Evolutionary conservation across 2,329 filamentous ascomycete genomes (phyloP).

Genomic region (Beauveria asiatica): DNA sequence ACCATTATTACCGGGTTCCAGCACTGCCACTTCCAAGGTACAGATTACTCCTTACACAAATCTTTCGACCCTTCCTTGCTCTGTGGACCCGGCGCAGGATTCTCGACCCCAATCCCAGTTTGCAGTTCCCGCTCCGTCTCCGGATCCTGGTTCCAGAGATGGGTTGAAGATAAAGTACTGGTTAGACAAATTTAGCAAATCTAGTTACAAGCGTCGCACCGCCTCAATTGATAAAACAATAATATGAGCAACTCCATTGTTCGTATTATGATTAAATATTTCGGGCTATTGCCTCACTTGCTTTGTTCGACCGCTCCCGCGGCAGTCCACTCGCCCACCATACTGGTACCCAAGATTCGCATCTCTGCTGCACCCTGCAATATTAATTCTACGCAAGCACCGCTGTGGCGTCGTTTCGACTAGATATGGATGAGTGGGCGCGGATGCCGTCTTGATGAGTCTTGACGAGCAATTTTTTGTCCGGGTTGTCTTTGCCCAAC

Average conservation of each 20-base stretch:
- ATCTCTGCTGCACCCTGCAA: slow-evolving; percentile 2
- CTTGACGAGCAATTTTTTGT: background rate
- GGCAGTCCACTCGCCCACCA: background rate
- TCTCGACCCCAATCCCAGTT: background rate
- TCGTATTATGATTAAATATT: background rate
- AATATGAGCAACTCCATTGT: no score
- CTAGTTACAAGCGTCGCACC: background rate
- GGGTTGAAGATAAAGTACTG: background rate
- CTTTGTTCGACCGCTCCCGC: background rate
- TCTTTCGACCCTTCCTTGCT: background rate
- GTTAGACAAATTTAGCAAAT: background rate
- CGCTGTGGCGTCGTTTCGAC: slow-evolving; percentile 4
- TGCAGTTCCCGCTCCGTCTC: background rate
- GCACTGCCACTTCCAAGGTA: background rate
- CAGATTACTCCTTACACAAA: background rate
- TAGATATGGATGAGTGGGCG: background rate
- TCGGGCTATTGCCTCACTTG: background rate
- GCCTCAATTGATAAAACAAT: background rate
- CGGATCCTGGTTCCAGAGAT: background rate
- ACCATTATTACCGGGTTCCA: background rate
- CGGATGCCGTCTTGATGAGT: background rate
- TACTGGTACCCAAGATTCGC: background rate
- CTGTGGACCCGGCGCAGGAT: background rate
- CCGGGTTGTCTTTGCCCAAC: no score
- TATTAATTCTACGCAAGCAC: background rate